These are phyloP conservation scores for Williopsis jadinii DNA, from an alignment of 1,139 yeast species.

Conservation along the genomic window DNA sequence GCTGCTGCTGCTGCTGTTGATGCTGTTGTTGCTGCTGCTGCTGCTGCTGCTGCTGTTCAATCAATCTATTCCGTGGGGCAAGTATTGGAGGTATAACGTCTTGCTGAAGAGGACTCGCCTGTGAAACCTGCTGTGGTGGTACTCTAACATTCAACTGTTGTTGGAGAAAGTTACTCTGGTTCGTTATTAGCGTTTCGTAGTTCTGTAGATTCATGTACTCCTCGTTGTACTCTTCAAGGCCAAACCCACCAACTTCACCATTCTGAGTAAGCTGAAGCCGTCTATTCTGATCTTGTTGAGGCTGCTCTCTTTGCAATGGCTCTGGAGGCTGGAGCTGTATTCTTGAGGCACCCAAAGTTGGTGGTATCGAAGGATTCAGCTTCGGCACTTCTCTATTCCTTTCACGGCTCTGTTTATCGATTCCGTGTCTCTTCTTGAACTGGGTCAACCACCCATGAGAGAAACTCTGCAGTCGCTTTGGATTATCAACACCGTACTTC, in stretches of 20 bases:
- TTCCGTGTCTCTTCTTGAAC: conserved; percentile 52
- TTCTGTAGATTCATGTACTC: conserved; percentile 13
- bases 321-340: not conserved
- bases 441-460: conserved; percentile 59
- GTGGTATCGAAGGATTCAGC: not conserved
- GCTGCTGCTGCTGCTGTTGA: not conserved
- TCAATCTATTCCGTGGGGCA: not conserved
- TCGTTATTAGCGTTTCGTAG: conserved; percentile 10
- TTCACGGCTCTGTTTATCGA: conserved; percentile 26
- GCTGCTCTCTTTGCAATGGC: not conserved
- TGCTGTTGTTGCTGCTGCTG: not conserved
- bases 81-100: not conserved
- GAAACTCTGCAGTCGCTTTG: conserved; percentile 45
- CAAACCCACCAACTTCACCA: not conserved
- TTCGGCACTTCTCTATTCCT: not conserved
- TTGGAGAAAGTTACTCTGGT: not conserved
- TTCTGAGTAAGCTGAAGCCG: not conserved
- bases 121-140: not conserved
- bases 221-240: conserved; percentile 10
- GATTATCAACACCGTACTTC: conserved; percentile 52
- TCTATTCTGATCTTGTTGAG: not conserved
- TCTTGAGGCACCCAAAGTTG: not conserved
- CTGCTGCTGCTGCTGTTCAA: not conserved
- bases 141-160: not conserved
- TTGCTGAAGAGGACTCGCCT: not conserved